Evolutionary conservation across 2,329 filamentous ascomycete species (phyloP).

Genomic region (Beauveria varroae): DNA sequence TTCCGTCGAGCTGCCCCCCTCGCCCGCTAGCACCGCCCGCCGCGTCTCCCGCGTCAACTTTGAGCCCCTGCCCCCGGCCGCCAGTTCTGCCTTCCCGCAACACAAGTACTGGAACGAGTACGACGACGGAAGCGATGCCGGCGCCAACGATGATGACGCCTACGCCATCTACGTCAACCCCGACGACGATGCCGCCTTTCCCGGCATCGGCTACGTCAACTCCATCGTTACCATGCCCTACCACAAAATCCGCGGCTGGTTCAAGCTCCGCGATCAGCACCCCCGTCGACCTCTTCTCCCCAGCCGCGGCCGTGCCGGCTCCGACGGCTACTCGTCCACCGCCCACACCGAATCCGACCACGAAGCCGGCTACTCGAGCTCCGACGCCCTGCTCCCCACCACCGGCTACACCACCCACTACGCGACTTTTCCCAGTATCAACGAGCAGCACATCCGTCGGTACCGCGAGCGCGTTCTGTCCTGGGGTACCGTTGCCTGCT

Average conservation of each 20-base stretch:
- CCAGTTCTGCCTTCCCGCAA: slow-evolving; percentile 20
- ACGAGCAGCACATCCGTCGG: slow-evolving; percentile 40
- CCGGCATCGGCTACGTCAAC: slow-evolving; percentile 55
- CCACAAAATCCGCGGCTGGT: slow-evolving; percentile 45
- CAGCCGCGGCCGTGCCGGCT: slow-evolving; percentile 16
- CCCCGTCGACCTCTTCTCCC: slow-evolving; percentile 24
- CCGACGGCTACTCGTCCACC: slow-evolving; percentile 25
- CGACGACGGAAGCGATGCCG: slow-evolving; percentile 67
- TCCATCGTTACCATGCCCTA: slow-evolving; percentile 42
- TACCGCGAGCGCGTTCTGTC: slow-evolving; percentile 51
- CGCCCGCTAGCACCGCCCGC: slow-evolving; percentile 14
- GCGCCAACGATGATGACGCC: slow-evolving; percentile 42
- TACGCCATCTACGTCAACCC: slow-evolving; percentile 73
- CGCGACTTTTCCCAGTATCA: slow-evolving; percentile 43
- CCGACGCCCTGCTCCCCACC: slow-evolving; percentile 37
- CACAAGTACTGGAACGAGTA: slow-evolving; percentile 78
- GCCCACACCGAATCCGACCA: slow-evolving; percentile 33
- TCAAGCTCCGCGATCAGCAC: slow-evolving; percentile 24
- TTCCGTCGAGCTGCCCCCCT: slow-evolving; percentile 19
- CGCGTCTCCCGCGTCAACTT: slow-evolving; percentile 20
- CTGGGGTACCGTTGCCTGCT: slow-evolving; percentile 44
- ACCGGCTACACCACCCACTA: slow-evolving; percentile 48
- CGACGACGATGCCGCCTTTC: slow-evolving; percentile 51
- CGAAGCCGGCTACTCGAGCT: slow-evolving; percentile 46
- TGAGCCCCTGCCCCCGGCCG: slow-evolving; percentile 24